Evolutionary conservation across 2,329 filamentous ascomycete genomes (phyloP).

Genomic region (Trichoderma brevicompactum): DNA sequence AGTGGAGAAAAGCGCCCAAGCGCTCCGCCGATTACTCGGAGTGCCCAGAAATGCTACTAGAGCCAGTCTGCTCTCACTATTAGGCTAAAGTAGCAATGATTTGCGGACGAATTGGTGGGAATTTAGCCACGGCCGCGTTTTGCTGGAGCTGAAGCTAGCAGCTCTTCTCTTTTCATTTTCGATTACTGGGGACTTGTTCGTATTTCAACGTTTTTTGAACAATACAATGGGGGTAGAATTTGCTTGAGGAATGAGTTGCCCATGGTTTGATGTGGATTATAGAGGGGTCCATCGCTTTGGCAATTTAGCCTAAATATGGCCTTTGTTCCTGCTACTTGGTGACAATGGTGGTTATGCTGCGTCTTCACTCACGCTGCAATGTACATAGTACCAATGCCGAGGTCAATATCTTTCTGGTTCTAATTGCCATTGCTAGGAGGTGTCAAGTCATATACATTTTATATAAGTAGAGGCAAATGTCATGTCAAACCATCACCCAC

Average conservation of each 20-base stretch:
- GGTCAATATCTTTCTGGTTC: too few species aligned
- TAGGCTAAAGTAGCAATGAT: constrained; percentile 10
- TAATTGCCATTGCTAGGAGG: too few species aligned
- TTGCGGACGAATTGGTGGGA: not conserved
- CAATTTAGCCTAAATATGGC: constrained; percentile 3
- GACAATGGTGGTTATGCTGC: not conserved
- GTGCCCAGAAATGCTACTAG: too few species aligned
- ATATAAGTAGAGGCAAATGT: too few species aligned
- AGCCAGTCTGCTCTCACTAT: not conserved
- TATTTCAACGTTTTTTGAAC: not conserved
- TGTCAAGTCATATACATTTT: too few species aligned
- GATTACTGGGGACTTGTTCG: not conserved
- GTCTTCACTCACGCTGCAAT: not conserved
- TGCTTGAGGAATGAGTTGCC: not conserved
- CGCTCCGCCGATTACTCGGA: too few species aligned
- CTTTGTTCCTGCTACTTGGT: not conserved
- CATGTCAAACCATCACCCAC: too few species aligned
- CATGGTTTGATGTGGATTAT: not conserved
- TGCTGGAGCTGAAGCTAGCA: not conserved
- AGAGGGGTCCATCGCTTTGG: not conserved
- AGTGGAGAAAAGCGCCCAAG: too few species aligned
- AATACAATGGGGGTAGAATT: not conserved
- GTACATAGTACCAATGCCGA: not conserved
- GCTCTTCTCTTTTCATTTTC: not conserved
- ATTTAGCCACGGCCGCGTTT: not conserved